Evolutionary conservation across 2,329 filamentous ascomycete species (phyloP).

Genomic region (Zelopaecilomyces penicillatus): DNA sequence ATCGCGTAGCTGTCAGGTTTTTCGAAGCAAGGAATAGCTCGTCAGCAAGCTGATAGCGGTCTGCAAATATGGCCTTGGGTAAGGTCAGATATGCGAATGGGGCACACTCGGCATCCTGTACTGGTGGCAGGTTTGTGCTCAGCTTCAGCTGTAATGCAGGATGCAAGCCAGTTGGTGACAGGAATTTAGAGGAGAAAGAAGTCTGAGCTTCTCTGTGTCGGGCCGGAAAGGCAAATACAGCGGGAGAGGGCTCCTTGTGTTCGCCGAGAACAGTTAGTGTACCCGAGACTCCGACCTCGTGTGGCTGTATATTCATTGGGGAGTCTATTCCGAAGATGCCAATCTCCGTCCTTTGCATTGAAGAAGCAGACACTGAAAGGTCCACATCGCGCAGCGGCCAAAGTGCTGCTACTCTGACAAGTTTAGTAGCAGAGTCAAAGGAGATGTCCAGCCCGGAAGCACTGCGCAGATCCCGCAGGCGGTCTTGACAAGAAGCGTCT

Average conservation of each 20-base stretch:
- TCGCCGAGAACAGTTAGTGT: slow-evolving; percentile 72
- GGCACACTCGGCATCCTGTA: slow-evolving; percentile 53
- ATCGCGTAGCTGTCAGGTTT: slow-evolving; percentile 60
- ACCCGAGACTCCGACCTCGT: slow-evolving; percentile 73
- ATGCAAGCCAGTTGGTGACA: slow-evolving; percentile 71
- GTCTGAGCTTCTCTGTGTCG: slow-evolving; percentile 57
- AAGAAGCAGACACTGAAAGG: slow-evolving; percentile 31
- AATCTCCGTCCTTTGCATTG: slow-evolving; percentile 60
- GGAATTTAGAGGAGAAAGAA: slow-evolving; percentile 56
- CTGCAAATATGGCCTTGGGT: slow-evolving; percentile 72
- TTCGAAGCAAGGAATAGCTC: slow-evolving; percentile 71
- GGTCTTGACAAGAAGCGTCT: slow-evolving; percentile 41
- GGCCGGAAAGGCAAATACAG: slow-evolving; percentile 75
- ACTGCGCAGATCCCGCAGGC: slow-evolving; percentile 33
- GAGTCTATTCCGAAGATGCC: slow-evolving; percentile 65
- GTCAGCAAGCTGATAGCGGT: slow-evolving; percentile 77
- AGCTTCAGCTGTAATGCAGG: slow-evolving; percentile 67
- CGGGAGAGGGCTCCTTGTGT: slow-evolving; percentile 61
- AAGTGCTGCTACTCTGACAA: slow-evolving; percentile 55
- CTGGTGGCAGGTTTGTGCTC: slow-evolving; percentile 40
- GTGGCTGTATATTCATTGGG: slow-evolving; percentile 49
- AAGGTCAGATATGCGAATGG: slow-evolving; percentile 77
- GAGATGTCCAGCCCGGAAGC: slow-evolving; percentile 69
- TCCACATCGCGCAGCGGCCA: slow-evolving; percentile 45
- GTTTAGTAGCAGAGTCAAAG: slow-evolving; percentile 59